Base-by-base conservation (phyloP, 306 rosid genomes). In the Mimosa pudica region DNA sequence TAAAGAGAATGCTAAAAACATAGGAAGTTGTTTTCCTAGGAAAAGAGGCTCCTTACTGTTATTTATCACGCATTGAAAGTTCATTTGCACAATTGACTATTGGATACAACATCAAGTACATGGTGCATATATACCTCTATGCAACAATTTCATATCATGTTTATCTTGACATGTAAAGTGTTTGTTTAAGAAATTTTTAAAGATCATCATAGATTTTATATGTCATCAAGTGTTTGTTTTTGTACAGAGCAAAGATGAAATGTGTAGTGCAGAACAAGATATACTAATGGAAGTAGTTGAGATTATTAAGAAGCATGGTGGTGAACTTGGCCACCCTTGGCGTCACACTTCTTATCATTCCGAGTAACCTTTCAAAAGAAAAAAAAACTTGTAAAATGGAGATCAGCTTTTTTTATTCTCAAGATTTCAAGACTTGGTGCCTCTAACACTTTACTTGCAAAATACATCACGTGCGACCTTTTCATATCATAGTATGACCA, bases 21-120 rank as follows among this genome's bases (percentile, higher is more conserved):
- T 84, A 95, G 77, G 79, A 83, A 0, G 87, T 89, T 74, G 93
- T 95, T 64, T 95, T 93, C 88, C 70, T 93, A 71, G 98, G 90
- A 48, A 95, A 77, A 82, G 99, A 91, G 20, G 90, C 70, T 68
- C 98, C 98, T 55, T 91, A 87, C 77, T 92, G 96, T 83, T 92
- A 82, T 87, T 84, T 93, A 81, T 90, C 98, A 12, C 90, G 88
- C 49, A 79, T 95, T 2, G 96, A 88, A 75, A 86, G 87, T 72
- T 79, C 90, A 20, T 84, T 13, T 45, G 98, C 91, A 51, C 92
- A 95, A 84, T 70, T 94, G 80, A 90, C 94, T 73, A 76, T 94
- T 64, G 97, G 90, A 79, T 92, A 90, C 88, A 92, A 90, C 90
- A 94, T 92, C 83, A 87, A 82, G 81, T 80, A 84, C 32, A 95